These are phyloP conservation scores for Blastomyces silverae DNA, from an alignment of 2,329 filamentous ascomycete species.

Conservation along the genomic window DNA sequence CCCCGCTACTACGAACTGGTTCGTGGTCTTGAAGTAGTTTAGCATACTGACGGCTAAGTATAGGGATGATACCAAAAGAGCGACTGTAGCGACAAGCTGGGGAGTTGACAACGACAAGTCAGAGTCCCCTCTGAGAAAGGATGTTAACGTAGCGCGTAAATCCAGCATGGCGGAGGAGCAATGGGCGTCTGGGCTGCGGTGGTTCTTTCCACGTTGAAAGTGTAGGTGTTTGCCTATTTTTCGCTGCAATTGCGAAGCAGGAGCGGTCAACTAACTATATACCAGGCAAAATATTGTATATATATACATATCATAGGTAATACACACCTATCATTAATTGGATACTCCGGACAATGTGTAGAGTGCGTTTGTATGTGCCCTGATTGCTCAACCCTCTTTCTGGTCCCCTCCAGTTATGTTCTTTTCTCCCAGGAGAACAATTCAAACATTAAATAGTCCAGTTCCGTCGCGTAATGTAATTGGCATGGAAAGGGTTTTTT, in stretches of 20 bases:
- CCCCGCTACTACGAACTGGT: conserved; percentile 77
- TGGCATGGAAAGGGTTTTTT: neutral
- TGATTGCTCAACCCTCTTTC: neutral
- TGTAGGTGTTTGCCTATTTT: neutral
- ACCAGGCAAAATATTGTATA: neutral
- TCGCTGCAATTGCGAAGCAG: neutral
- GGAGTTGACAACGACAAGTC: conserved; percentile 19
- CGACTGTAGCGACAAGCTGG: conserved; percentile 15
- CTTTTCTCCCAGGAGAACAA: neutral
- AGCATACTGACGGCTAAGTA: conserved; percentile 37
- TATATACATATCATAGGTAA: too few species aligned
- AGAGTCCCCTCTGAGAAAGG: neutral
- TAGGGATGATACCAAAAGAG: conserved; percentile 27
- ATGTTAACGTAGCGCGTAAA: neutral
- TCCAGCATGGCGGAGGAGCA: conserved; percentile 1
- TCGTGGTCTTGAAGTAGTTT: conserved; percentile 44
- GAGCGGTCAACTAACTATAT: neutral
- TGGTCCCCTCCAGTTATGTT: neutral
- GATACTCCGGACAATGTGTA: too few species aligned
- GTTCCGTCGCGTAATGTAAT: neutral
- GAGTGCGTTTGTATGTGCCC: neutral
- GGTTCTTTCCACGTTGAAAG: neutral
- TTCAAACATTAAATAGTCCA: too few species aligned
- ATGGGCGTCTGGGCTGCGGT: neutral
- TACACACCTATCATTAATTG: too few species aligned